Percentiles rank a stretch among this genome's conserved stretches.
These are phyloP conservation scores for Colletotrichum spaethianum DNA, from an alignment of 2,329 filamentous ascomycete genomes.

Conservation along the genomic window DNA sequence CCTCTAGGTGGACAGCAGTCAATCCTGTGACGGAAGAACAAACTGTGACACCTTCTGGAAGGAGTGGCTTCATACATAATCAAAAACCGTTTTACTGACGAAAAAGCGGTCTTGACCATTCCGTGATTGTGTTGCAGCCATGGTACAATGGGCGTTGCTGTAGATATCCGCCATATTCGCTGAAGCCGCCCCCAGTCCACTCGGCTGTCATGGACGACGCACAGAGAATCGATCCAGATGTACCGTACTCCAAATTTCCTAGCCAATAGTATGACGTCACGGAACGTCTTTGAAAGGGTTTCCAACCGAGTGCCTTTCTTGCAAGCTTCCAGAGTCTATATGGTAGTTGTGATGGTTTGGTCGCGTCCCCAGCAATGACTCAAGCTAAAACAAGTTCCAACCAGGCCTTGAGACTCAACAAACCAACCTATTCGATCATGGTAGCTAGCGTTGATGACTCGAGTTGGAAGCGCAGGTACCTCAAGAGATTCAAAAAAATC, in stretches of 20 bases:
- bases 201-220: conserved; percentile 46
- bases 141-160: conserved; percentile 2
- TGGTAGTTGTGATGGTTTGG: conserved; percentile 4
- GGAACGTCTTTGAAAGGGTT: conserved; percentile 42
- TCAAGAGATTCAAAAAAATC: no score
- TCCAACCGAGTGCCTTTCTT: conserved; percentile 11
- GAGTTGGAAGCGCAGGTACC: no score
- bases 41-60: no score
- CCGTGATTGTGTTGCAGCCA: neutral
- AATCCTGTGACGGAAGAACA: no score
- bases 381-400: conserved; percentile 7
- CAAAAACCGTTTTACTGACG: no score
- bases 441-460: neutral
- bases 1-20: no score
- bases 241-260: conserved; percentile 44
- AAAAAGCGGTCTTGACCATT: neutral
- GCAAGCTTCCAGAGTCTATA: conserved; percentile 10
- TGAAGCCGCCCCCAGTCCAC: conserved; percentile 44
- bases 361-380: conserved; percentile 42
- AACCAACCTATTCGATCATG: no score
- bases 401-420: no score
- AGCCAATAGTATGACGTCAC: conserved; percentile 44
- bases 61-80: no score
- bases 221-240: conserved; percentile 50
- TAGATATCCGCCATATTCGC: conserved; percentile 42